Evolutionary conservation across 768 basidiomycete genomes (phyloP).

Genomic region (Steccherinum ochraceum): DNA sequence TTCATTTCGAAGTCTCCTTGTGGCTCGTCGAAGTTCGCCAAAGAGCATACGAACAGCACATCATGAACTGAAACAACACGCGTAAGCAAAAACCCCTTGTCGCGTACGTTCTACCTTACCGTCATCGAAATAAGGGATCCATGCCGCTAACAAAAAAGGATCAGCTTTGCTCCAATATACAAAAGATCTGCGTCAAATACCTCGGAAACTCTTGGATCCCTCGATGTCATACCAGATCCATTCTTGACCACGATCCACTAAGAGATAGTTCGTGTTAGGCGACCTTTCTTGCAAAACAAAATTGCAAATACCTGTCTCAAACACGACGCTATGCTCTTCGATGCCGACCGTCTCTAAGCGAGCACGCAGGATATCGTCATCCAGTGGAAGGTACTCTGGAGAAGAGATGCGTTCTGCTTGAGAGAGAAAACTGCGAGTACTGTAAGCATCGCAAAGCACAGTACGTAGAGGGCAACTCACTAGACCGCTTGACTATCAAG

Average conservation of each 20-base stretch:
- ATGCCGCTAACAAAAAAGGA: constrained; percentile 43
- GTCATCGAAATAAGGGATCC: constrained; percentile 68
- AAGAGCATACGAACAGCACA: constrained; percentile 61
- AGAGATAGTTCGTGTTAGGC: no score
- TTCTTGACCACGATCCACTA: constrained; percentile 28
- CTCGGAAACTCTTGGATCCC: constrained; percentile 50
- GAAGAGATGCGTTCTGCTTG: constrained; percentile 45
- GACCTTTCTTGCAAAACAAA: not conserved
- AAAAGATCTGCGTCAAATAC: no score
- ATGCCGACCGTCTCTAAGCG: constrained; percentile 59
- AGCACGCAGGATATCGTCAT: constrained; percentile 60
- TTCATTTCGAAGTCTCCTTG: constrained; percentile 54
- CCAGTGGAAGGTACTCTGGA: constrained; percentile 44
- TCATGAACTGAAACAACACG: constrained; percentile 44
- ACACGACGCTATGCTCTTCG: constrained; percentile 52
- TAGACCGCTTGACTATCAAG: constrained; percentile 58
- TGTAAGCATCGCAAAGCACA: not conserved
- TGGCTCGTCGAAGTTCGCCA: constrained; percentile 60
- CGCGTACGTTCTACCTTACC: constrained; percentile 36
- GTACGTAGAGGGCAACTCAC: constrained; percentile 32
- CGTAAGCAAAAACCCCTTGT: no score
- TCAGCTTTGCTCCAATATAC: no score
- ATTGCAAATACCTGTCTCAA: constrained; percentile 41
- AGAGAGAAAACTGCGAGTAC: constrained; percentile 45
- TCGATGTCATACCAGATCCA: constrained; percentile 70